phyloP scores from a whole-genome alignment of 2,329 filamentous ascomycete species.

The Dichotomopilus funicola region DNA sequence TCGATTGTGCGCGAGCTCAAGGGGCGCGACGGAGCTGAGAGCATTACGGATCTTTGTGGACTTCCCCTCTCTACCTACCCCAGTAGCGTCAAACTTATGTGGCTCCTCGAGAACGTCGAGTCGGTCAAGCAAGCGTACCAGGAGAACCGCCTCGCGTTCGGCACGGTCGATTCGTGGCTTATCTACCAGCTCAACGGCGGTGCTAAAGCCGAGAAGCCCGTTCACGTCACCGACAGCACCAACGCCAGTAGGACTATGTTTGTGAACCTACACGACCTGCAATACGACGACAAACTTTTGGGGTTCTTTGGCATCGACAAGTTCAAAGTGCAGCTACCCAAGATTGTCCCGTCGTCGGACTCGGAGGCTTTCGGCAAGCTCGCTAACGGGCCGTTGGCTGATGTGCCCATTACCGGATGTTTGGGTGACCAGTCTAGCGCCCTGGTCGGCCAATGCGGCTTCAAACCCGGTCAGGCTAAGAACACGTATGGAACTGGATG shows the following conservation, averaged over 20 bases:
- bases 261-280: slow-evolving; percentile 74
- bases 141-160: slow-evolving; percentile 69
- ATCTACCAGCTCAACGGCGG: slow-evolving; percentile 79
- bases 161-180: slow-evolving; percentile 84
- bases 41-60: slow-evolving; percentile 65
- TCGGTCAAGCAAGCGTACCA: slow-evolving; percentile 69
- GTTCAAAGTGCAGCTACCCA: slow-evolving; percentile 67
- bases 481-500: slow-evolving; percentile 90
- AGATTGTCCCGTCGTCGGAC: slow-evolving; percentile 76
- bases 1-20: slow-evolving; percentile 70
- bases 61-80: slow-evolving; percentile 84
- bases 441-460: slow-evolving; percentile 78
- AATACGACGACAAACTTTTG: slow-evolving; percentile 73
- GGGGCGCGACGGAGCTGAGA: slow-evolving; percentile 57
- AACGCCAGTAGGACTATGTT: slow-evolving; percentile 93
- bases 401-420: slow-evolving; percentile 72
- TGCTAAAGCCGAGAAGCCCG: slow-evolving; percentile 46
- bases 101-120: slow-evolving; percentile 68
- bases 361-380: slow-evolving; percentile 65
- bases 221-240: slow-evolving; percentile 78
- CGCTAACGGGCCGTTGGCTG: slow-evolving; percentile 57
- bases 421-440: slow-evolving; percentile 83
- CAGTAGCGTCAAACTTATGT: slow-evolving; percentile 76
- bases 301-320: slow-evolving; percentile 68
- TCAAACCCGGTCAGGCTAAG: slow-evolving; percentile 75